Base-by-base conservation (phyloP, 805 yeast genomes). In the Candida broadrunensis region DNA sequence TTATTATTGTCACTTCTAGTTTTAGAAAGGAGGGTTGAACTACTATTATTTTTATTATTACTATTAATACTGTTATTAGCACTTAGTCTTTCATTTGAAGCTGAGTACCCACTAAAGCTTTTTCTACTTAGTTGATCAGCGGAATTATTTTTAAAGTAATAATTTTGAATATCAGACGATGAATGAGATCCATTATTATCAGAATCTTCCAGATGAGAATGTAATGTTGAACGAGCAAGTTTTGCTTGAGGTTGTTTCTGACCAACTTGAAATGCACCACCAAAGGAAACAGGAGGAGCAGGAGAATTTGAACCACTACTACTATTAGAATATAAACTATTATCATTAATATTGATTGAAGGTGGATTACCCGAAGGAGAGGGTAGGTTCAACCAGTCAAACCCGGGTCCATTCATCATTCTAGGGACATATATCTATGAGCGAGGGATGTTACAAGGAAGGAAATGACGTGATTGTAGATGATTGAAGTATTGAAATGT, bases 301-400 rank as follows among this genome's bases (percentile, higher is more conserved):
- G 50, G 48, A 34, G 45, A 41, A 19, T 24, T 38, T 4, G 45
- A 27, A 9, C 45, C 48, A 35, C 45, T 39, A 5, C 33, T 18
- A n/a, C 14, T 37, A 19, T 16, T 14, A 11, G 24, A 21, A 21
- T 21, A 21, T 21, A 21, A 9, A 21, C 24, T 30, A 31, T 37
- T 29, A 19, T 21, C 9, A 16, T 12, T 6, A 35, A 15, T 29
- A 6, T 5, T 17, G 31, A 7, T 26, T 35, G 38, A n/a, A 8
- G 35, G 35, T 8, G 35, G 21, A 19, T 21, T 24, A 33, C 25
- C 36, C 5, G 36, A 7, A 5, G 16, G 17, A n/a, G 27, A 24
- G 16, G 36, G 36, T 21, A 72, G 58, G 43, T 74, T 74, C 36
- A 76, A 56, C 81, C 81, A 77, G 48, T 77, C 81, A 46, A 73